phyloP scores from a whole-genome alignment of 805 yeast species.

The Ogataea salicorniae region DNA sequence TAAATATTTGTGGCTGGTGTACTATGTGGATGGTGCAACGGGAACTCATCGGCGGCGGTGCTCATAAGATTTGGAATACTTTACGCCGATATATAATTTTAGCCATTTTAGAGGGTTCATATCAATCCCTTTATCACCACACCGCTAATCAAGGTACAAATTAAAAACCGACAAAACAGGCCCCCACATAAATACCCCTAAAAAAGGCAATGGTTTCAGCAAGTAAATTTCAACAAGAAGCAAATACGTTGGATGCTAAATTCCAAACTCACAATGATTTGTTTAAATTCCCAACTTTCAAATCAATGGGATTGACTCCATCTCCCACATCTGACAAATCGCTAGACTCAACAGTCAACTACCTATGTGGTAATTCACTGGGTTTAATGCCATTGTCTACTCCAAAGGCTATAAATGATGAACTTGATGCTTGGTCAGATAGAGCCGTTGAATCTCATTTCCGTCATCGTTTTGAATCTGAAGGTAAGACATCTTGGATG shows the following conservation, averaged over 20 bases:
- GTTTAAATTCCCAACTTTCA: conserved; percentile 64
- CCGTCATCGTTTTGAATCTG: conserved; percentile 49
- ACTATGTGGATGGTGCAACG: too few species aligned
- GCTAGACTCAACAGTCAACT: conserved; percentile 35
- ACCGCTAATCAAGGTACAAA: neutral
- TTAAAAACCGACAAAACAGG: neutral
- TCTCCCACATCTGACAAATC: conserved; percentile 7
- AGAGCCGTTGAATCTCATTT: conserved; percentile 85
- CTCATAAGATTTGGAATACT: neutral
- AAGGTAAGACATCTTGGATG: conserved; percentile 66
- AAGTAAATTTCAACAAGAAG: conserved; percentile 11
- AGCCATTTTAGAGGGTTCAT: too few species aligned
- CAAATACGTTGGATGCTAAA: conserved; percentile 34
- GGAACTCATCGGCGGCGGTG: too few species aligned
- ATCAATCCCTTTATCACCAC: too few species aligned
- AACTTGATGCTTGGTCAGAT: conserved; percentile 75
- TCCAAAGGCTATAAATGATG: conserved; percentile 50
- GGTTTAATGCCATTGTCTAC: conserved; percentile 81
- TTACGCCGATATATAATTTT: neutral
- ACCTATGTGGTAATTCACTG: conserved; percentile 90
- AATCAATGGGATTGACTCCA: conserved; percentile 46
- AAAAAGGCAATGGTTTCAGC: neutral
- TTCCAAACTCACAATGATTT: conserved; percentile 37
- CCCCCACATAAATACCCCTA: neutral
- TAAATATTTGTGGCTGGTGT: too few species aligned